Evolutionary conservation across 2,329 filamentous ascomycete species (phyloP).

Genomic region (Septoria linicola): DNA sequence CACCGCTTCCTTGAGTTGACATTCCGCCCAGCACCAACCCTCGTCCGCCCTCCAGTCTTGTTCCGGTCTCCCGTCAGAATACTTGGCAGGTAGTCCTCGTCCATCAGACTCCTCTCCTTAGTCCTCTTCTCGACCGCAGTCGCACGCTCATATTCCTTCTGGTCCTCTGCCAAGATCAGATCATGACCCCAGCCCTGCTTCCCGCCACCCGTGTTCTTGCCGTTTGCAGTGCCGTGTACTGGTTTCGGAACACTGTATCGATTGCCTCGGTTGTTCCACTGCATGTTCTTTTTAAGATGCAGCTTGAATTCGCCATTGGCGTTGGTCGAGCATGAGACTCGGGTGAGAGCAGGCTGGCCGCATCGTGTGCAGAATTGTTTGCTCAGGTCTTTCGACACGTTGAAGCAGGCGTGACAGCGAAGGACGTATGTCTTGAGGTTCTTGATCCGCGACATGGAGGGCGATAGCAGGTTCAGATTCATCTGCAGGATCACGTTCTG

Average conservation of each 20-base stretch:
- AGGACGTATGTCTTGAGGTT: constrained; percentile 85
- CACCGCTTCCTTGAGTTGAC: constrained; percentile 74
- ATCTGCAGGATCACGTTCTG: constrained; percentile 94
- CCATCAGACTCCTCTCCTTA: constrained; percentile 82
- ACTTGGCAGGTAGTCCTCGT: constrained; percentile 84
- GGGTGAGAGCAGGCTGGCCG: constrained; percentile 80
- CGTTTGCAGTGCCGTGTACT: constrained; percentile 74
- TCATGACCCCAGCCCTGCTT: constrained; percentile 83
- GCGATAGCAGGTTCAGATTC: constrained; percentile 85
- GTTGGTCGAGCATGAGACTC: constrained; percentile 82
- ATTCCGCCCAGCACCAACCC: constrained; percentile 80
- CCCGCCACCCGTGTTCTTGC: constrained; percentile 70
- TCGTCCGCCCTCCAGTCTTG: constrained; percentile 64
- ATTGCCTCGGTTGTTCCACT: constrained; percentile 92
- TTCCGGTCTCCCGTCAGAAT: constrained; percentile 78
- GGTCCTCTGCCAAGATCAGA: constrained; percentile 86
- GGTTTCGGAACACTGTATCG: constrained; percentile 92
- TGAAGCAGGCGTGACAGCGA: constrained; percentile 91
- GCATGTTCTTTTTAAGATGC: constrained; percentile 90
- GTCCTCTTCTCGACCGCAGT: constrained; percentile 61
- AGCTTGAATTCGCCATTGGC: constrained; percentile 76
- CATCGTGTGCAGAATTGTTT: constrained; percentile 93
- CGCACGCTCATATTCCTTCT: constrained; percentile 81
- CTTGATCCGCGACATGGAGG: constrained; percentile 74
- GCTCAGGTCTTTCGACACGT: constrained; percentile 75